phyloP scores from a whole-genome alignment of 2,329 filamentous ascomycete genomes.

The Penicillium digitatum region DNA sequence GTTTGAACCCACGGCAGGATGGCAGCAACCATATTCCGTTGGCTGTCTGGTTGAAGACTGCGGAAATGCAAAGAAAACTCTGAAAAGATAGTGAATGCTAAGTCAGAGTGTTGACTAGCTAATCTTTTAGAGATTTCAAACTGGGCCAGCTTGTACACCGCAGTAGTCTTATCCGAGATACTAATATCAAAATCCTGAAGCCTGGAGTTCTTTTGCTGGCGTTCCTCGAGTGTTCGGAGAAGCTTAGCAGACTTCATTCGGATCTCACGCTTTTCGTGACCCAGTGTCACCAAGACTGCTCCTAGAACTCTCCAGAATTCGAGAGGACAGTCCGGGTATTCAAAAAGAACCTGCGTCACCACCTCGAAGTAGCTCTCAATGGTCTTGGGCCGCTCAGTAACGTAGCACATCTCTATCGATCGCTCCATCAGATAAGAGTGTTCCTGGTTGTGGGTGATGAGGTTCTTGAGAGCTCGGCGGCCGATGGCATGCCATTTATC shows the following conservation, averaged over 20 bases:
- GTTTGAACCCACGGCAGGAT: constrained; percentile 95
- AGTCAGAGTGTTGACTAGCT: constrained; percentile 79
- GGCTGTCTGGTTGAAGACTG: constrained; percentile 72
- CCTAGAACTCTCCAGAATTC: constrained; percentile 89
- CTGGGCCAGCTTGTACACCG: constrained; percentile 94
- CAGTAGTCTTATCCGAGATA: constrained; percentile 96
- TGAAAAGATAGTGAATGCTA: constrained; percentile 92
- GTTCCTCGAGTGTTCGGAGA: constrained; percentile 74
- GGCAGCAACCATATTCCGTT: constrained; percentile 89
- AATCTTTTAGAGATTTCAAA: constrained; percentile 93
- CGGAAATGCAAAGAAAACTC: constrained; percentile 95
- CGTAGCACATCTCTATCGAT: constrained; percentile 87
- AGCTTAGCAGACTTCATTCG: constrained; percentile 81
- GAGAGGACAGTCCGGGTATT: constrained; percentile 75
- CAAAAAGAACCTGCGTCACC: constrained; percentile 78
- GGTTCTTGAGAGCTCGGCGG: constrained; percentile 77
- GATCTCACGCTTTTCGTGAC: constrained; percentile 85
- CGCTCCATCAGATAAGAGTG: constrained; percentile 81
- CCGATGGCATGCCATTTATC: constrained; percentile 91
- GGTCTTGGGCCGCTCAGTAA: constrained; percentile 73
- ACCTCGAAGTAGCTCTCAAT: constrained; percentile 95
- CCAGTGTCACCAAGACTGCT: constrained; percentile 84
- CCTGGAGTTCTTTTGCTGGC: constrained; percentile 79
- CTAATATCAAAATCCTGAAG: constrained; percentile 97
- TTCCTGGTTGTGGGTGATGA: constrained; percentile 86